Evolutionary conservation across 805 yeast genomes (phyloP).

Genomic region (Candida dendrica): DNA sequence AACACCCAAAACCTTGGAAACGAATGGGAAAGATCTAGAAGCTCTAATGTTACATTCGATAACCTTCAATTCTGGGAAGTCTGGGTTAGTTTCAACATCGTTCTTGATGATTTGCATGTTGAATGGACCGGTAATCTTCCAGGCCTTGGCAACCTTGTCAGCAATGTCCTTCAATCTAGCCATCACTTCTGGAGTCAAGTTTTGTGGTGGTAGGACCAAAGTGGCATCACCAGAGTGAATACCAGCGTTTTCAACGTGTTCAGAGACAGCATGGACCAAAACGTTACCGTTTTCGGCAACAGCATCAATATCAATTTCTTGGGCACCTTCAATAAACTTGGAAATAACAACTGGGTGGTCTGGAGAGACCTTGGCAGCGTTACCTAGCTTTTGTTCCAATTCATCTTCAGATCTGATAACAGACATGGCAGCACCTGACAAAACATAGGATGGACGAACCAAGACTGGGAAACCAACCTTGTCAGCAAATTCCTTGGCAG

Average conservation of each 20-base stretch:
- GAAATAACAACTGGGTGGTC: constrained; percentile 98
- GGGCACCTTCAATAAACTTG: constrained; percentile 91
- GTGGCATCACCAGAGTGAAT: constrained; percentile 99
- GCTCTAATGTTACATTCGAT: constrained; percentile 99
- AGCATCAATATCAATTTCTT: constrained; percentile 95
- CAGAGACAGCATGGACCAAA: constrained; percentile 91
- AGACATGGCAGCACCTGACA: constrained; percentile 98
- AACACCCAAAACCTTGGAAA: constrained; percentile 90
- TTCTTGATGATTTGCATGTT: constrained; percentile 95
- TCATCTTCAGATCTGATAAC: constrained; percentile 77
- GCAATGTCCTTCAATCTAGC: constrained; percentile 78
- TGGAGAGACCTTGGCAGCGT: constrained; percentile 87
- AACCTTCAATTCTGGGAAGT: constrained; percentile 71
- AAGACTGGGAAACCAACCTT: constrained; percentile 91
- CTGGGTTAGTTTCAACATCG: constrained; percentile 50
- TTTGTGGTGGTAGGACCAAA: constrained; percentile 86
- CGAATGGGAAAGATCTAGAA: constrained; percentile 98
- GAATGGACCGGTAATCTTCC: constrained; percentile 96
- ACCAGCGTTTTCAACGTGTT: constrained; percentile 98
- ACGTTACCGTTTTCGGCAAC: constrained; percentile 88
- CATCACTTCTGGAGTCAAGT: constrained; percentile 58
- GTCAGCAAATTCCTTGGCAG: constrained; percentile 79
- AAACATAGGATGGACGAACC: constrained; percentile 94
- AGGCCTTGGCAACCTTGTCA: constrained; percentile 87
- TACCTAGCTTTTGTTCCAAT: constrained; percentile 71